Evolutionary conservation across 2,329 filamentous ascomycete species (phyloP).

Genomic region (Leptographium galeiforme): DNA sequence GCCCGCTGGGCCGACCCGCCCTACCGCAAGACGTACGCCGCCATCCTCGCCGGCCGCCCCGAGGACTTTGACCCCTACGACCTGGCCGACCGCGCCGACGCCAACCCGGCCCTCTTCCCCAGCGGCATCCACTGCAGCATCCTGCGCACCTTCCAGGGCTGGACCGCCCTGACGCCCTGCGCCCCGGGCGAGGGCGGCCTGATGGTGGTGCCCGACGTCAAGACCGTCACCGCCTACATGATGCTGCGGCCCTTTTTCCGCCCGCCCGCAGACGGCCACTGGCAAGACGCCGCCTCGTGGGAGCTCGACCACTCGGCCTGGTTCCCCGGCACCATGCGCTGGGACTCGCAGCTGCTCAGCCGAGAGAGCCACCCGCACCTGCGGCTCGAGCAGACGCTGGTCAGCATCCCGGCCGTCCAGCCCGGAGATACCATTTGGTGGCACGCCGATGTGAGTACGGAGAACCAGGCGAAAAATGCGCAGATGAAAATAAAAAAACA

Average conservation of each 20-base stretch:
- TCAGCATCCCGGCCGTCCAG: slow-evolving; percentile 22
- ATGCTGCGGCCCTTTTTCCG: slow-evolving; percentile 28
- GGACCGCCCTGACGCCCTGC: slow-evolving; percentile 26
- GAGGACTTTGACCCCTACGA: slow-evolving; percentile 24
- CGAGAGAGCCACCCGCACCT: slow-evolving; percentile 24
- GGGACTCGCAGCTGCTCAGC: slow-evolving; percentile 22
- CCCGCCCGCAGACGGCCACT: slow-evolving; percentile 15
- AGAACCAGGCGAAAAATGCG: no score
- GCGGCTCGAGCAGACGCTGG: slow-evolving; percentile 21
- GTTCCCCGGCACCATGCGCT: slow-evolving; percentile 24
- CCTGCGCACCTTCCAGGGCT: slow-evolving; percentile 26
- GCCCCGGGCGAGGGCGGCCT: slow-evolving; percentile 22
- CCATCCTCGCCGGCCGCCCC: slow-evolving; percentile 23
- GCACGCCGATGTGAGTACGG: slow-evolving; percentile 7
- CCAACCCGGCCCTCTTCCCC: slow-evolving; percentile 21
- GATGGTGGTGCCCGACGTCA: slow-evolving; percentile 25
- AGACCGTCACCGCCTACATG: slow-evolving; percentile 23
- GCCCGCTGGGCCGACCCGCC: slow-evolving; percentile 26
- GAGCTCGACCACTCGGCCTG: slow-evolving; percentile 17
- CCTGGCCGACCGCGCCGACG: slow-evolving; percentile 19
- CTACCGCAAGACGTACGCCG: slow-evolving; percentile 23
- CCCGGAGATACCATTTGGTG: slow-evolving; percentile 21
- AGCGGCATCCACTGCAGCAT: slow-evolving; percentile 23
- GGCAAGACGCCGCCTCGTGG: slow-evolving; percentile 23
- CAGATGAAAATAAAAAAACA: no score